Evolutionary conservation across 768 basidiomycete genomes (phyloP), one percentile per base, ranked within the genome.

Genomic region (Boletellus emodensis): DNA sequence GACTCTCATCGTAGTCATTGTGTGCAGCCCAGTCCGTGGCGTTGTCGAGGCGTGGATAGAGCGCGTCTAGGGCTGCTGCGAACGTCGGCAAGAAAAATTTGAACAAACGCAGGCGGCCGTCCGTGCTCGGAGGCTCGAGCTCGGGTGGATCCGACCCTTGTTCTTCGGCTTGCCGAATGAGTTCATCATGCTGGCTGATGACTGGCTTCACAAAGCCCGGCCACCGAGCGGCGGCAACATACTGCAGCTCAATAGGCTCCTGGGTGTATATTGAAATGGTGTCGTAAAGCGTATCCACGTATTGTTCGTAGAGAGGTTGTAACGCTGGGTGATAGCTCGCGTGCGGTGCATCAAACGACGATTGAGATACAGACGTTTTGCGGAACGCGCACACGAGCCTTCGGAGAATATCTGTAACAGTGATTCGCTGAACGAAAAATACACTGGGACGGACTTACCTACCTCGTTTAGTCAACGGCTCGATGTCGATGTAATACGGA

Each of bases 201-300:
- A 91, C 61, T 0, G 89, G 88, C 47, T 82, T 77, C 1, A 85
- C 77, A 57, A 90, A 91, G 2, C 82, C 85, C 0, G 89, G 87
- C 89, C 90, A 92, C 18, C 83, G 76, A 6, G 90, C 85, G 0
- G 85, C 82, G 3, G 85, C 81, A 26, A 92, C 77, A 60, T 91
- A 92, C 38, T 78, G 76, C 1, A 92, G 72, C 60, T 92, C 90
- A 43, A 80, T 63, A 1, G 82, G 79, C 59, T 90, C 83, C 36
- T 75, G 77, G 3, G 80, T 82, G 64, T 83, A 90, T 6, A 80
- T 74, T 18, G 76, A 76, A 61, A 88, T 83, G 28, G 79, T 72
- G 41, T 80, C 77, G 60, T 80, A 80, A 3, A 92, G 65, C 10
- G 79, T 71, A 7, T 77, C 71, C 17, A 75, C 62, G 53, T 85